Base-by-base conservation (phyloP, 768 basidiomycete genomes). In the Tricholoma flavovirens region DNA sequence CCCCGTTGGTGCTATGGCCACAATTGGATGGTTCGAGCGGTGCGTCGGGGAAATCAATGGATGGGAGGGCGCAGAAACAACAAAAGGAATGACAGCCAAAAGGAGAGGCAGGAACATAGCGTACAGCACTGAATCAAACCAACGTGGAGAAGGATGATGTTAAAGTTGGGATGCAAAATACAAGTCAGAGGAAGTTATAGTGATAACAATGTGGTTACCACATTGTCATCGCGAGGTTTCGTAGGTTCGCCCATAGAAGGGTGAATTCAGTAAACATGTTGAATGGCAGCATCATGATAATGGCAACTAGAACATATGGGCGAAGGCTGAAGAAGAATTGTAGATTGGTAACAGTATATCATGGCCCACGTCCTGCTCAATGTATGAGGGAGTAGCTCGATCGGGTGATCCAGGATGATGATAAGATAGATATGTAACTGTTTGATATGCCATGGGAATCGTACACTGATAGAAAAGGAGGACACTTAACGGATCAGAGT, bases 11-110 rank as follows among this genome's bases (percentile, higher is more conserved):
- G 35, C 19, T 19, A 42, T 53, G 11, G 24, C 33, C 42, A 42
- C 53, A 14, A 19, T 33, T 36, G 43, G 53, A 4, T 36, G 35
- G 12, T 15, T 45, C 24, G 43, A 22, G 11, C 21, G 43, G 12
- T 56, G 54, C 56, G 51, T 63, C 5, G 69, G 73, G 11, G 71
- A 69, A 35, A 69, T 65, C 49, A 74, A 66, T 59, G 30, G 8
- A 32, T 8, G 10, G 30, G 30, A 32, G 1, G 4, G 70, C 67
- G 66, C 67, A 36, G 72, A 67, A 8, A 61, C 62, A 46, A 62
- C 65, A 33, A 62, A 36, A 15, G 64, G 60, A 57, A 68, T 9
- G 48, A 65, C 43, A 40, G 67, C 64, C 58, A 69, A 67, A 64
- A 73, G 10, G 43, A 49, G 46, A 49, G 58, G n/a, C 29, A 45